Evolutionary conservation across 2,329 filamentous ascomycete species (phyloP).

Genomic region (Didymosphaeria variabile): DNA sequence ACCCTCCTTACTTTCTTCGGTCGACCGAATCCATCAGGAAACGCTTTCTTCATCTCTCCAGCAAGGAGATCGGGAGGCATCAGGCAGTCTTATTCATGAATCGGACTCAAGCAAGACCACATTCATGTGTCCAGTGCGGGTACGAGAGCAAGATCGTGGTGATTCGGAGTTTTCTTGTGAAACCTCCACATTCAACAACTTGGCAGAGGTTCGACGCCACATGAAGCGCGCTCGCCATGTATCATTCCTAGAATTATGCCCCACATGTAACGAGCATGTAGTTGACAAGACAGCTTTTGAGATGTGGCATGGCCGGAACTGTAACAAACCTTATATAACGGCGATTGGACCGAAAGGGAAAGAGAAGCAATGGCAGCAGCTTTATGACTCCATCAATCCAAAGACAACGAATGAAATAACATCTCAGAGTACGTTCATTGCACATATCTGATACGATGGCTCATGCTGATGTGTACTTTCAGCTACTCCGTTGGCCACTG

Average conservation of each 20-base stretch:
- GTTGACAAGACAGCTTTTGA: constrained; percentile 14
- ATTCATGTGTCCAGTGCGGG: background rate
- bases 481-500: background rate
- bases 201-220: constrained; percentile 23
- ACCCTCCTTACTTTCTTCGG: too few relatives aligned
- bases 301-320: constrained; percentile 9
- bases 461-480: background rate
- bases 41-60: too few relatives aligned
- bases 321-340: background rate
- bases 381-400: background rate
- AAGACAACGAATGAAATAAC: background rate
- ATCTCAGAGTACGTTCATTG: background rate
- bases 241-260: constrained; percentile 20
- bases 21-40: too few relatives aligned
- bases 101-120: background rate
- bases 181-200: background rate
- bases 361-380: background rate
- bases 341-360: background rate
- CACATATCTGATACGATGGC: background rate
- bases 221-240: constrained; percentile 17
- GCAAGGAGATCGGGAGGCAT: too few relatives aligned
- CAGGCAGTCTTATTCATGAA: background rate
- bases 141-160: background rate
- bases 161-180: background rate
- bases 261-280: constrained; percentile 24